Conservation (phyloP, 2,329 filamentous ascomycete species). For the Leptographium lundbergii region DNA sequence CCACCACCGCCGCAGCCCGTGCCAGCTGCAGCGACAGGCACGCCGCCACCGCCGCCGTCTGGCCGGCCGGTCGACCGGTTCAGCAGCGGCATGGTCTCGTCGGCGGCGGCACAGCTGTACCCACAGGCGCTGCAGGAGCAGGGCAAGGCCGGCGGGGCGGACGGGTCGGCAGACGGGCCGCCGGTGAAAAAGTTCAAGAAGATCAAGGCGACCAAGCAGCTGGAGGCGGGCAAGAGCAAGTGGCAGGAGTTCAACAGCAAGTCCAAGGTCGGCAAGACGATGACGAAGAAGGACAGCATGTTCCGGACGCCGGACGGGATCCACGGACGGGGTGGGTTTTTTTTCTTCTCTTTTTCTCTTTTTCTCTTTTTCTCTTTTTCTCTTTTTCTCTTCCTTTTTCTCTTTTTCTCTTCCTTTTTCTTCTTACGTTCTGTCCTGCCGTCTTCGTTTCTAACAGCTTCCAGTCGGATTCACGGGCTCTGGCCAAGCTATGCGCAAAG, state of each 20-base stretch:
- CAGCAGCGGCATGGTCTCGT: constrained; percentile 36
- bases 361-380: neutral
- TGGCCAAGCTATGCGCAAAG: constrained; percentile 91
- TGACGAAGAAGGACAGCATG: constrained; percentile 84
- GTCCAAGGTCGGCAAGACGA: constrained; percentile 50
- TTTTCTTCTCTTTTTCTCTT: neutral
- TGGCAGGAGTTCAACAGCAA: constrained; percentile 91
- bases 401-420: too few relatives aligned
- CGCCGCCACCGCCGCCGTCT: constrained; percentile 14
- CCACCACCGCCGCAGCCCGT: neutral
- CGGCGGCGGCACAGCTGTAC: constrained; percentile 44
- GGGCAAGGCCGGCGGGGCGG: constrained; percentile 24
- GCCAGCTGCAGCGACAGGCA: constrained; percentile 18
- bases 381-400: too few relatives aligned
- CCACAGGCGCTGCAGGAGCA: constrained; percentile 44
- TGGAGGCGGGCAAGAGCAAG: constrained; percentile 82
- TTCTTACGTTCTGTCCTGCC: constrained; percentile 1
- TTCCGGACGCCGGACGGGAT: constrained; percentile 84
- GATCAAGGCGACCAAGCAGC: constrained; percentile 79
- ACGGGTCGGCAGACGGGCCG: constrained; percentile 51
- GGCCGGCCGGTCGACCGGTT: constrained; percentile 14
- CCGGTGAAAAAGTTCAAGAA: constrained; percentile 73
- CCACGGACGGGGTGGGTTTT: constrained; percentile 65
- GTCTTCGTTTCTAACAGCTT: constrained; percentile 14
- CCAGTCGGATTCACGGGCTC: constrained; percentile 93